Conservation (phyloP, 1,284 basidiomycete genomes). For the Boletellus deceptivus region DNA sequence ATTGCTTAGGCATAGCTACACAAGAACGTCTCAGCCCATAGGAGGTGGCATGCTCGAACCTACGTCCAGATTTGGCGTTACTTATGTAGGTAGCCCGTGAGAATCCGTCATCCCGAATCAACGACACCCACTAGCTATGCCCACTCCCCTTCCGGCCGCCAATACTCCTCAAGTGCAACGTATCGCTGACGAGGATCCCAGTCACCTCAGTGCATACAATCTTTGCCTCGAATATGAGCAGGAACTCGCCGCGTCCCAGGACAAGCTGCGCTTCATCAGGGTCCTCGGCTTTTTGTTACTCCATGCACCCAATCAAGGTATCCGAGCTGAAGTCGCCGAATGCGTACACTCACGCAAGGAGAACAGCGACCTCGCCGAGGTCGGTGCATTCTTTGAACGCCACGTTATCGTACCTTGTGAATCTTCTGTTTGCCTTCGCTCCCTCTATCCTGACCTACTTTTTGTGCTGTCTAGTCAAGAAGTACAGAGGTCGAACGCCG, state of each 20-base stretch:
- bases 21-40: too few relatives aligned
- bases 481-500: background rate
- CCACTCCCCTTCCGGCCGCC: background rate
- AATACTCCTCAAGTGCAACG: background rate
- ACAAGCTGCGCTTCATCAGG: conserved; percentile 1
- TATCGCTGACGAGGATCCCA: background rate
- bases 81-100: too few relatives aligned
- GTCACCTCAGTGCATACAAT: background rate
- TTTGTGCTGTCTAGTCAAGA: conserved; percentile 1
- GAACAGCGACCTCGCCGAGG: background rate
- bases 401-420: conserved; percentile 6
- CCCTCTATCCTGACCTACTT: background rate
- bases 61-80: too few relatives aligned
- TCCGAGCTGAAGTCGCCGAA: background rate
- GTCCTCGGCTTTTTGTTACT: conserved; percentile 9
- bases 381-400: conserved; percentile 7
- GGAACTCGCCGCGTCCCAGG: background rate
- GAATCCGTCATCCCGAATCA: too few relatives aligned
- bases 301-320: too few relatives aligned
- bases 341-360: background rate
- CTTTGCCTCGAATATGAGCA: background rate
- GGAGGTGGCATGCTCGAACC: too few relatives aligned
- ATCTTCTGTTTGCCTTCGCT: background rate
- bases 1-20: too few relatives aligned
- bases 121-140: background rate